phyloP scores from a whole-genome alignment of 306 rosid species.

The Quercus wislizeni region DNA sequence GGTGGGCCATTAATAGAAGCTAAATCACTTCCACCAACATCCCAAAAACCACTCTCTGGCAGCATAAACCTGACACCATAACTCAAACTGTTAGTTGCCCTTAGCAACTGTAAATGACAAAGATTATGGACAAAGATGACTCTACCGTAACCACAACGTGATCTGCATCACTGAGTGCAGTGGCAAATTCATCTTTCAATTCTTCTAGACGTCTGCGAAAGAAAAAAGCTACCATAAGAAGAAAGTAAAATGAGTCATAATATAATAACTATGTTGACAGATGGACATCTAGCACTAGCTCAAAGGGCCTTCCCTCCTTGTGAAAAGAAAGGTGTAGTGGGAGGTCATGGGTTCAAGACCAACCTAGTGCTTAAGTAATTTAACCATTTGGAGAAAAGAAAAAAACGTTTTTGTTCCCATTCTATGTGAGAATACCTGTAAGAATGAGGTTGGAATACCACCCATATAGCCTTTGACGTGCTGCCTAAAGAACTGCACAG shows the following conservation, averaged over 20 bases:
- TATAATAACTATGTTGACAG: background rate
- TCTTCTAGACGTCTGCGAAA: slow-evolving; percentile 29
- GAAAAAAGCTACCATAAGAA: background rate
- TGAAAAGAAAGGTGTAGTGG: too few species aligned
- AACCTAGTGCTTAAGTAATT: too few species aligned
- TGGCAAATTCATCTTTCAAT: slow-evolving; percentile 24
- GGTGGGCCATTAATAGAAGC: slow-evolving; percentile 17
- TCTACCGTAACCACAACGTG: slow-evolving; percentile 26
- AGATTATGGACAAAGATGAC: background rate
- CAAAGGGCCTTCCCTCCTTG: too few species aligned
- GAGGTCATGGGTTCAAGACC: too few species aligned
- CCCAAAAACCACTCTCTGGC: slow-evolving; percentile 21
- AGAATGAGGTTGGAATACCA: too few species aligned
- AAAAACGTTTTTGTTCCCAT: too few species aligned
- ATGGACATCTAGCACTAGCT: too few species aligned
- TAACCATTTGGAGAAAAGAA: too few species aligned
- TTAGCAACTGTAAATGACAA: background rate
- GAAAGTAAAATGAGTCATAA: background rate
- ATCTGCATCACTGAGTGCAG: slow-evolving; percentile 21
- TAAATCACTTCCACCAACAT: slow-evolving; percentile 20
- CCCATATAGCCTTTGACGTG: too few species aligned
- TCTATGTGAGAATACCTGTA: too few species aligned
- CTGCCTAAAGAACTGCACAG: too few species aligned
- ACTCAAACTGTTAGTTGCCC: background rate
- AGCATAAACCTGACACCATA: slow-evolving; percentile 23